Evolutionary conservation across 2,329 filamentous ascomycete genomes (phyloP).

Genomic region (Colletotrichum agaves): DNA sequence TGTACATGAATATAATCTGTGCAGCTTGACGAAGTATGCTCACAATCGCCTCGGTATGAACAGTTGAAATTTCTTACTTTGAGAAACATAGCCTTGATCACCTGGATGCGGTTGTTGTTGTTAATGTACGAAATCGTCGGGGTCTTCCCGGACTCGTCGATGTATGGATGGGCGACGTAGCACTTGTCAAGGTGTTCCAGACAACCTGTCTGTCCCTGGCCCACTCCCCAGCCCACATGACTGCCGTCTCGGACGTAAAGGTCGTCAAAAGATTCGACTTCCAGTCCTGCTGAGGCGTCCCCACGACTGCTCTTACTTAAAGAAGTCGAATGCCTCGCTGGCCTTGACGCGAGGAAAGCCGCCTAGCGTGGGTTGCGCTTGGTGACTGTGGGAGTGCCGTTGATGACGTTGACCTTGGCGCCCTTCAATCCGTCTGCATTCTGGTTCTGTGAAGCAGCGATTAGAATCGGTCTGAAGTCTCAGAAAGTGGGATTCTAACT

Average conservation of each 20-base stretch:
- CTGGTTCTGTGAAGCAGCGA: constrained; percentile 20
- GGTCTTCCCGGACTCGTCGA: constrained; percentile 49
- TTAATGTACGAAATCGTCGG: constrained; percentile 53
- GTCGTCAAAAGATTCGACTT: constrained; percentile 44
- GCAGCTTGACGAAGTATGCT: no score
- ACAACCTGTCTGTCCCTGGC: constrained; percentile 52
- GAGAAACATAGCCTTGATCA: constrained; percentile 47
- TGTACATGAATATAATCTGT: no score
- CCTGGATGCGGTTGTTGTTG: constrained; percentile 52
- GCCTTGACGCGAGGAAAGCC: constrained; percentile 50
- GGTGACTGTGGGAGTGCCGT: constrained; percentile 49
- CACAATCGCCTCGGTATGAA: neutral
- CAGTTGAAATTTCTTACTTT: neutral
- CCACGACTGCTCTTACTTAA: constrained; percentile 55
- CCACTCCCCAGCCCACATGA: constrained; percentile 52
- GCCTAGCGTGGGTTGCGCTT: constrained; percentile 49
- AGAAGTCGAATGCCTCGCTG: constrained; percentile 48
- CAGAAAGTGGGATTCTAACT: constrained; percentile 14
- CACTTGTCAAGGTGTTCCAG: constrained; percentile 47
- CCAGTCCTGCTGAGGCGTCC: constrained; percentile 51
- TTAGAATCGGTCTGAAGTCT: neutral
- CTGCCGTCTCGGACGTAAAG: constrained; percentile 50
- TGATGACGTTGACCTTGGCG: constrained; percentile 47
- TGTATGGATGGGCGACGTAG: constrained; percentile 51
- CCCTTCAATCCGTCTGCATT: constrained; percentile 48